phyloP scores from a whole-genome alignment of 257 asterid species.

The Solanum sejunctum region DNA sequence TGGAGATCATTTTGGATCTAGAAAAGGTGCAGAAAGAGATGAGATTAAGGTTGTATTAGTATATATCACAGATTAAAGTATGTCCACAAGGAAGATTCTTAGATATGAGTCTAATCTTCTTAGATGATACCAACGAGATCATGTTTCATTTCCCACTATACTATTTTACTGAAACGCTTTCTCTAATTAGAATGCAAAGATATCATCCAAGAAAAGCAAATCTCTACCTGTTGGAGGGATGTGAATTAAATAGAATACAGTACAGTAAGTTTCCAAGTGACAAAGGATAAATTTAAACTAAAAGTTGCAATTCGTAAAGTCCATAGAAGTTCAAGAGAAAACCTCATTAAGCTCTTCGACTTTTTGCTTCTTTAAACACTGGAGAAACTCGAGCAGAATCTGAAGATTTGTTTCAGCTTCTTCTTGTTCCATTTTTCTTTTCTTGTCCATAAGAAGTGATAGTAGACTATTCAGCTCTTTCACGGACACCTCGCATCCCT shows the following conservation, averaged over 20 bases:
- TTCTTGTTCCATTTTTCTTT: conserved; percentile 86
- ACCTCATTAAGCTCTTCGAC: conserved; percentile 88
- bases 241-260: background rate
- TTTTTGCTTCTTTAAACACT: conserved; percentile 59
- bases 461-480: conserved; percentile 70
- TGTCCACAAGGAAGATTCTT: background rate
- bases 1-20: conserved; percentile 76
- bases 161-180: background rate
- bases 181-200: background rate
- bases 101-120: background rate
- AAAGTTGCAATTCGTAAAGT: background rate
- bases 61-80: background rate
- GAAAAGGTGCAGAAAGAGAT: background rate
- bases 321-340: conserved; percentile 4
- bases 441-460: conserved; percentile 71
- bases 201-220: background rate
- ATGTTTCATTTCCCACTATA: background rate
- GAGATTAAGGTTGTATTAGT: background rate
- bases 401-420: conserved; percentile 82
- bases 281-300: background rate
- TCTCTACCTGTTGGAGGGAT: background rate
- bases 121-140: background rate
- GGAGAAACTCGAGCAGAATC: conserved; percentile 71
- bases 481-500: conserved; percentile 83
- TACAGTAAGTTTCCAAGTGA: background rate